Evolutionary conservation across 116 monocot genomes (phyloP).

Genomic region (Zostera marina): DNA sequence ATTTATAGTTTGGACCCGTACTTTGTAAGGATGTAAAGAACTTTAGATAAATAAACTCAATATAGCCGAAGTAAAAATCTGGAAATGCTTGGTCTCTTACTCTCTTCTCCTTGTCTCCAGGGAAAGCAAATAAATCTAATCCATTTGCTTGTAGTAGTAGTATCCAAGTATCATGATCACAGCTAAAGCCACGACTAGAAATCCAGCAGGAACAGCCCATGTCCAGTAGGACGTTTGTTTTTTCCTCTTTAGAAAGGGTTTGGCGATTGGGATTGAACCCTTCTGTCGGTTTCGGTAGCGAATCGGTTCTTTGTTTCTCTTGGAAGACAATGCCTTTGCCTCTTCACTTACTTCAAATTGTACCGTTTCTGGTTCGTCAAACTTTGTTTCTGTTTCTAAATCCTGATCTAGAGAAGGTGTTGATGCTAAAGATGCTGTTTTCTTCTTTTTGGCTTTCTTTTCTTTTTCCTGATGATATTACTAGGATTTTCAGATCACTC

Average conservation of each 20-base stretch:
- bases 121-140: neutral
- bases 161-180: constrained; percentile 14
- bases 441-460: constrained; percentile 76
- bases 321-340: constrained; percentile 7
- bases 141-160: constrained; percentile 17
- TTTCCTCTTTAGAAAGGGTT: constrained; percentile 47
- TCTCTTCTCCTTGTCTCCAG: neutral
- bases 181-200: constrained; percentile 15
- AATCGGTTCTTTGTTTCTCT: constrained; percentile 19
- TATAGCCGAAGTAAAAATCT: neutral
- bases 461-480: constrained; percentile 42
- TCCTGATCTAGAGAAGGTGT: constrained; percentile 20
- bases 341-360: constrained; percentile 18
- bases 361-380: constrained; percentile 22
- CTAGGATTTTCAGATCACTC: neutral
- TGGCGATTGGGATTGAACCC: constrained; percentile 22
- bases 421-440: constrained; percentile 10
- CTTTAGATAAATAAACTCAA: neutral
- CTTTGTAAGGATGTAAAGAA: neutral
- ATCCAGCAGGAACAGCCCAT: constrained; percentile 29
- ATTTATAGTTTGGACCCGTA: neutral
- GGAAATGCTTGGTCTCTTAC: neutral
- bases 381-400: constrained; percentile 21
- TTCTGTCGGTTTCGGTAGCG: constrained; percentile 18
- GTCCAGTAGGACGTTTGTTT: constrained; percentile 38